Base-by-base conservation (phyloP, 106 monocot species). In the Triglochin maritima region DNA sequence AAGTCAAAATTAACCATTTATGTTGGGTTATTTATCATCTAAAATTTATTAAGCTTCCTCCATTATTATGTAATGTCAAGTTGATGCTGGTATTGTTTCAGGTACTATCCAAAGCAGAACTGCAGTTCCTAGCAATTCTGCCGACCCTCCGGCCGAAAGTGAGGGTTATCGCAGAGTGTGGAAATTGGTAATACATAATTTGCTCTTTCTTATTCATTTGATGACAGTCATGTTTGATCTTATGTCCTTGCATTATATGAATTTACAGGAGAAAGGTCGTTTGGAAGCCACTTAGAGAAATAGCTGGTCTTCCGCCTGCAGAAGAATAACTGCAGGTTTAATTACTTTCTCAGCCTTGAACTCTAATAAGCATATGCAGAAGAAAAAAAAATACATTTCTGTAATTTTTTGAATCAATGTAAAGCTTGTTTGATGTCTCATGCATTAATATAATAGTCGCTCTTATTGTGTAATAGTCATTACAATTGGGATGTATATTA, bases 71-170 rank as follows among this genome's bases (percentile, higher is more conserved):
- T 14, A 29, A 29, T 29, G 29, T 29, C 29, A 29, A 13, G 58
- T 58, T 58, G 58, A 15, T 58, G 9, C 16, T 11, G 52, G 2
- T 7, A 44, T 44, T 45, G 43, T 4, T 56, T 11, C 54, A 93
- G 89, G 93, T 94, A 50, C 75, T 94, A 14, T 94, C 86, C 6
- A 94, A 89, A 70, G 89, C 89, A 8, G 93, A 94, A 72, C 71
- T 94, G 66, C 89, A 94, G 65, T 94, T 94, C 76, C 78, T 94
- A 44, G 89, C 84, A n/a, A 59, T 94, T 79, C 93, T 94, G 50
- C 89, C 93, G 0, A 80, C 64, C 4, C 82, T 94, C 69, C 81
- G 89, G 15, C 93, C 89, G 5, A 89, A 86, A 77, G 89, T 94
- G 46, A 82, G 46, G 63, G 89, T 94, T 57, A 79, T 94, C 63